Base-by-base conservation (phyloP, 352 stramenopile genomes). In the Peronospora farinosa region DNA sequence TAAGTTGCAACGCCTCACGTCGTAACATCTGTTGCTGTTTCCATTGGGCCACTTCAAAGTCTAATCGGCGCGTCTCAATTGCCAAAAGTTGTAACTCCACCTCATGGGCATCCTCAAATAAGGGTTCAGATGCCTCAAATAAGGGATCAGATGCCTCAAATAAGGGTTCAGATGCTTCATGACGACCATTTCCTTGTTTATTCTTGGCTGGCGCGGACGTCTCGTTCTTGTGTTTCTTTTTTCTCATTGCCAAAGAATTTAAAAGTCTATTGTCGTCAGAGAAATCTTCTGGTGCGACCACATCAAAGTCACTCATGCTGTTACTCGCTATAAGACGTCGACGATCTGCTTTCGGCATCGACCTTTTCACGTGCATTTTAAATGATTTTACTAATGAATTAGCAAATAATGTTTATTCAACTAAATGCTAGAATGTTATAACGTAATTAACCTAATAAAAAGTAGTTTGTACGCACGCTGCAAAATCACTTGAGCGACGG, bases 1-100 rank as follows among this genome's bases (percentile, higher is more conserved):
- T 65, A 11, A 62, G 55, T 51, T 51, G 28, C 42, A 69, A 36
- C 37, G 25, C 44, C 27, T 60, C 55, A 5, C 11, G 31, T n/a
- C 51, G 23, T 31, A 65, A 45, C 11, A 30, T 25, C 12, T 63
- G 50, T n/a, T 65, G 55, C 32, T 54, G 55, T 23, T 65, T 69
- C 60, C 60, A 69, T 23, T 65, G 56, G 15, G 11, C 28, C 32
- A 69, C 56, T 28, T 65, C 45, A 27, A 65, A 65, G 31, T 65
- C 55, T 11, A 69, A 36, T 5, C 41, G 41, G 2, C 47, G 51
- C 0, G 27, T 50, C 25, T 61, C 47, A 37, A 65, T 47, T 16
- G 50, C 55, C 27, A 69, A 12, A n/a, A 62, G 36, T 40, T 62
- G 43, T 2, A 60, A 15, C 38, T 62, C 51, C 8, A 10, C 37